Conservation (phyloP, 495 filamentous ascomycete genomes). For the Opeltia flavorubescens region DNA sequence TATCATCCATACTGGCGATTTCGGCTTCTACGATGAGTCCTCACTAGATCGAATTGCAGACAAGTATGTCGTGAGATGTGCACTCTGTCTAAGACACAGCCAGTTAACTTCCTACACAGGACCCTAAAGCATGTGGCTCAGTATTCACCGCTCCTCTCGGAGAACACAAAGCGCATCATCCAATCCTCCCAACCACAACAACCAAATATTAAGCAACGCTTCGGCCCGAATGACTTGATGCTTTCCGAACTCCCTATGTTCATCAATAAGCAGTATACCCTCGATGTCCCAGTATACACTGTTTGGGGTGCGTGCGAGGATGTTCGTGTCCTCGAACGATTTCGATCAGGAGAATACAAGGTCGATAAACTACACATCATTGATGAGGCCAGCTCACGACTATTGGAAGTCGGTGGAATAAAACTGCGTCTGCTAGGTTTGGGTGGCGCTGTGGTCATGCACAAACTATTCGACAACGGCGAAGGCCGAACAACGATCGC, state of each 20-base stretch:
- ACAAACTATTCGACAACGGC: conserved; percentile 98
- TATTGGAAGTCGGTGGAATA: conserved; percentile 87
- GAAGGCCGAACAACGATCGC: conserved; percentile 97
- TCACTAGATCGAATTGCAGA: conserved; percentile 96
- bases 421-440: conserved; percentile 90
- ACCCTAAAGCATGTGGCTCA: conserved; percentile 96
- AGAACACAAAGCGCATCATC: conserved; percentile 76
- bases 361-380: conserved; percentile 95
- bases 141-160: conserved; percentile 88
- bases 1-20: conserved; percentile 97
- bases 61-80: conserved; percentile 52
- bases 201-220: conserved; percentile 62
- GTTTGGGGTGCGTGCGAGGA: conserved; percentile 99
- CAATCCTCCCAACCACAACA: conserved; percentile 45
- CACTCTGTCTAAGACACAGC: conserved; percentile 7
- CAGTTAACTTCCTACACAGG: conserved; percentile 32
- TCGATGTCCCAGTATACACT: conserved; percentile 94
- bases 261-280: conserved; percentile 70
- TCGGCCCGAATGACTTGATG: conserved; percentile 65
- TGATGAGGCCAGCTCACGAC: conserved; percentile 88
- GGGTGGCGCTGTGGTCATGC: conserved; percentile 97
- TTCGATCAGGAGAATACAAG: conserved; percentile 96
- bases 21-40: conserved; percentile 95
- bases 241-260: conserved; percentile 91
- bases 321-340: conserved; percentile 94